phyloP scores from a whole-genome alignment of 2,329 filamentous ascomycete genomes.

The Dactylellina sp. region DNA sequence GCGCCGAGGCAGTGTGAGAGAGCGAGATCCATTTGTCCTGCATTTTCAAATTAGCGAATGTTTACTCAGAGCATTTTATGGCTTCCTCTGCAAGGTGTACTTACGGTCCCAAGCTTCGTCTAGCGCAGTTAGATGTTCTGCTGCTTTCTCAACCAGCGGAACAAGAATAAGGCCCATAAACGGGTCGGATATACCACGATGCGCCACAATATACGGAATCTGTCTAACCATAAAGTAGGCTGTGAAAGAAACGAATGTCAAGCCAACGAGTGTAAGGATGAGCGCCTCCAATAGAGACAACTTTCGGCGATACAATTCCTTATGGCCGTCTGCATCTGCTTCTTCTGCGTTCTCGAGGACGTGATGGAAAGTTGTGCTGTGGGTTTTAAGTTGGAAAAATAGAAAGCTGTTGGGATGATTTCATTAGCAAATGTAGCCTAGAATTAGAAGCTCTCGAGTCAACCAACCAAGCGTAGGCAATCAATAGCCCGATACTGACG shows the following conservation, averaged over 20 bases:
- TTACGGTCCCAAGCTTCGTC: slow-evolving; percentile 83
- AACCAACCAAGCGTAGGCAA: slow-evolving; percentile 44
- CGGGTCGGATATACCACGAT: slow-evolving; percentile 68
- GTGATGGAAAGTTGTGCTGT: slow-evolving; percentile 44
- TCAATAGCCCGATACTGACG: slow-evolving; percentile 42
- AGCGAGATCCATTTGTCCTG: slow-evolving; percentile 78
- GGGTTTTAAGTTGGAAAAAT: slow-evolving; percentile 55
- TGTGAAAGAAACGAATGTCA: slow-evolving; percentile 46
- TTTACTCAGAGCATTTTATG: neutral
- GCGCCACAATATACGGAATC: slow-evolving; percentile 45
- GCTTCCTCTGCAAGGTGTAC: neutral
- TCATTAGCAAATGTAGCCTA: neutral
- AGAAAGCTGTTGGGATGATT: slow-evolving; percentile 24
- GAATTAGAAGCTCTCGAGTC: neutral
- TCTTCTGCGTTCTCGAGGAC: slow-evolving; percentile 46
- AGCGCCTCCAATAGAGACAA: slow-evolving; percentile 51
- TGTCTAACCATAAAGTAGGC: slow-evolving; percentile 53
- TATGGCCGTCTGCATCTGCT: slow-evolving; percentile 36
- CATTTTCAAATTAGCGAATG: neutral
- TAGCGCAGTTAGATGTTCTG: slow-evolving; percentile 84
- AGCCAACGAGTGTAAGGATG: slow-evolving; percentile 38
- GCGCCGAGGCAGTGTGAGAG: slow-evolving; percentile 86
- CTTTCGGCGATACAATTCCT: slow-evolving; percentile 42
- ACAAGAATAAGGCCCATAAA: slow-evolving; percentile 81
- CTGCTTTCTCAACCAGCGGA: slow-evolving; percentile 85